Conservation (phyloP, 2,329 filamentous ascomycete genomes). For the Paracoccidioides brasiliensis region DNA sequence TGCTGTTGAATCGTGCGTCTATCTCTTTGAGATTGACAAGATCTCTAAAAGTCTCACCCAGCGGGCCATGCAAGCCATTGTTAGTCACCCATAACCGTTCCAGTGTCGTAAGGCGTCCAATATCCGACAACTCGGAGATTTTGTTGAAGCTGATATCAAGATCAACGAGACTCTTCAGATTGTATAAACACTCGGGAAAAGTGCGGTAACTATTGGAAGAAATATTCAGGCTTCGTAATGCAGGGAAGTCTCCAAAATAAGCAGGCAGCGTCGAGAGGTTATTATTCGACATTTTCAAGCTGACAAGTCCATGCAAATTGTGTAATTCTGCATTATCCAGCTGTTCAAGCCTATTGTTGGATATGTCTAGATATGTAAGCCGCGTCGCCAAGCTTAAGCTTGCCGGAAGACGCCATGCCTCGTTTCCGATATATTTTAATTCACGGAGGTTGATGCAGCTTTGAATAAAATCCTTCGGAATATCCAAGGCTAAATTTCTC, state of each 20-base stretch:
- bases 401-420: slow-evolving; percentile 70
- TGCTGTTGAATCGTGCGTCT: slow-evolving; percentile 84
- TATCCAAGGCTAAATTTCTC: slow-evolving; percentile 77
- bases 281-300: slow-evolving; percentile 90
- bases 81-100: slow-evolving; percentile 93
- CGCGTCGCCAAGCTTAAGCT: slow-evolving; percentile 70
- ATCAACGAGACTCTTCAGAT: slow-evolving; percentile 71
- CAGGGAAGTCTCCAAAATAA: slow-evolving; percentile 70
- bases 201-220: slow-evolving; percentile 83
- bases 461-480: slow-evolving; percentile 93
- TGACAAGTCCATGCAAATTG: slow-evolving; percentile 61
- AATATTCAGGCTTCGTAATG: slow-evolving; percentile 71
- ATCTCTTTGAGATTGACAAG: slow-evolving; percentile 71
- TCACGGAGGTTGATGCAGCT: slow-evolving; percentile 82
- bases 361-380: slow-evolving; percentile 82
- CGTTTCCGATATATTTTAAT: slow-evolving; percentile 92
- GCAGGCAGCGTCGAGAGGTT: slow-evolving; percentile 63
- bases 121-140: slow-evolving; percentile 64
- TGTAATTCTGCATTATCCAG: slow-evolving; percentile 74
- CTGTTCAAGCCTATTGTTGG: slow-evolving; percentile 83
- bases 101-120: slow-evolving; percentile 64
- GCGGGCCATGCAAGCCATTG: slow-evolving; percentile 65
- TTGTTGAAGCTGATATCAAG: slow-evolving; percentile 95
- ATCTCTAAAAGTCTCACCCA: slow-evolving; percentile 61
- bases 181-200: slow-evolving; percentile 76